Evolutionary conservation across 805 yeast species (phyloP).

Genomic region (Sugiyamaella boreocaroliniensis): DNA sequence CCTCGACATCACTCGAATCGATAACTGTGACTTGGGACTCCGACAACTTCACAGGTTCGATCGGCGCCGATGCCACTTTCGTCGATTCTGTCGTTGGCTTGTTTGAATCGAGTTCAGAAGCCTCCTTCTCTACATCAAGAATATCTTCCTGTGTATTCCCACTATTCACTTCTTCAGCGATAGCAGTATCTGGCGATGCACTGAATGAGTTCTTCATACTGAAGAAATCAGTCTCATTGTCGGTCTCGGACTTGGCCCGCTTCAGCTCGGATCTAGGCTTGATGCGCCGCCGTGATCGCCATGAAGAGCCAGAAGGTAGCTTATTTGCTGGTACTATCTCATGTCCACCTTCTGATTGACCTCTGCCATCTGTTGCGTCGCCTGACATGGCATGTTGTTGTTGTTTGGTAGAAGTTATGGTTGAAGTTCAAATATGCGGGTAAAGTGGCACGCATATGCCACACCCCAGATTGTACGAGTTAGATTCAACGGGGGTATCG

Average conservation of each 20-base stretch:
- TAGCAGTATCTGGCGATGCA: background rate
- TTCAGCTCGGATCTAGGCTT: background rate
- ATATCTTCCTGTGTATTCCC: background rate
- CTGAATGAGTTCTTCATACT: background rate
- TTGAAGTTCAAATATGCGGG: background rate
- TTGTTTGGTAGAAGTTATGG: background rate
- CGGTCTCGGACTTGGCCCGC: background rate
- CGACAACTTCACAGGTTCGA: too few relatives aligned
- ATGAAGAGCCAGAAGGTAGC: background rate
- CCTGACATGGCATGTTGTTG: background rate
- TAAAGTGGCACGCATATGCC: background rate
- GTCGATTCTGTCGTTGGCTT: too few relatives aligned
- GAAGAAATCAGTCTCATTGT: background rate
- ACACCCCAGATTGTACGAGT: too few relatives aligned
- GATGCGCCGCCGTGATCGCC: background rate
- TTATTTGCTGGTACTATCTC: background rate
- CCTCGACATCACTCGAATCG: background rate
- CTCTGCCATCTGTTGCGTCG: background rate
- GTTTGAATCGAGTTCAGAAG: too few relatives aligned
- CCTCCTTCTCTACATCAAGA: too few relatives aligned
- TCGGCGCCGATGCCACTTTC: too few relatives aligned
- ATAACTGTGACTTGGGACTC: background rate
- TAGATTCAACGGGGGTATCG: too few relatives aligned
- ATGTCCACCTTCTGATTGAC: background rate
- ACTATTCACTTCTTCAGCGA: background rate